A percentile compares a stretch with the other conserved stretches of the same genome.
Evolutionary conservation across 2,329 filamentous ascomycete species (phyloP).

Genomic region (Neofusicoccum sp.): DNA sequence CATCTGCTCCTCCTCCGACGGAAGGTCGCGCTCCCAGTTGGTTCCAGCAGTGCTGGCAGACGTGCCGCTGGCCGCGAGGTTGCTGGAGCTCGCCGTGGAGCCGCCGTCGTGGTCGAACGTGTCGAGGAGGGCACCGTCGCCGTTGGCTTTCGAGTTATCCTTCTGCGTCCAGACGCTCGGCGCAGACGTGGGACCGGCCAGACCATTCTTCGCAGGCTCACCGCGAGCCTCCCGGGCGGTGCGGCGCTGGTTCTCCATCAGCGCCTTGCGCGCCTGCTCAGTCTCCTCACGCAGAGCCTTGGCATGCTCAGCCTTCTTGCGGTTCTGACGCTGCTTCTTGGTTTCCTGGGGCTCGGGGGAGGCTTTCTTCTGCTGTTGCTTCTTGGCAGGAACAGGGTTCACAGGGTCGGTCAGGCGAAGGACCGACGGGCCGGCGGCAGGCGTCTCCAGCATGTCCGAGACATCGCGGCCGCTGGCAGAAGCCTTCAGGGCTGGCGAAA

Average conservation of each 20-base stretch:
- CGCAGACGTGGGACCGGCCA: constrained; percentile 43
- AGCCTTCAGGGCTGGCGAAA: constrained; percentile 60
- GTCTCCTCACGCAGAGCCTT: constrained; percentile 73
- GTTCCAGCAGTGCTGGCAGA: constrained; percentile 38
- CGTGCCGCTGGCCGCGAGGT: constrained; percentile 38
- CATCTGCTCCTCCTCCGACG: constrained; percentile 62
- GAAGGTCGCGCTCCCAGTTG: constrained; percentile 48
- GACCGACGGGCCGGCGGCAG: constrained; percentile 66
- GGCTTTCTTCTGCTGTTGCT: constrained; percentile 62
- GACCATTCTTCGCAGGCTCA: constrained; percentile 76
- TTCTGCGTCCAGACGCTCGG: constrained; percentile 57
- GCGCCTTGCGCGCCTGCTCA: constrained; percentile 72
- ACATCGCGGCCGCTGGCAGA: constrained; percentile 63
- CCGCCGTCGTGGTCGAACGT: constrained; percentile 47
- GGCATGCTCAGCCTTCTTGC: constrained; percentile 79
- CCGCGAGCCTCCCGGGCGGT: constrained; percentile 79
- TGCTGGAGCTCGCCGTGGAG: constrained; percentile 42
- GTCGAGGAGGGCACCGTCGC: constrained; percentile 43
- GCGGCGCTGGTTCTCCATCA: constrained; percentile 80
- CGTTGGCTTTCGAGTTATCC: constrained; percentile 24
- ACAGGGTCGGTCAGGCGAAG: constrained; percentile 72
- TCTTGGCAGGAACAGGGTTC: constrained; percentile 50
- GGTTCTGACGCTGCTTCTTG: constrained; percentile 95
- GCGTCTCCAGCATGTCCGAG: constrained; percentile 86
- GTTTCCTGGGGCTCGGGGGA: constrained; percentile 61